phyloP scores from a whole-genome alignment of 305 asterid genomes.

The Plantago coronopus region DNA sequence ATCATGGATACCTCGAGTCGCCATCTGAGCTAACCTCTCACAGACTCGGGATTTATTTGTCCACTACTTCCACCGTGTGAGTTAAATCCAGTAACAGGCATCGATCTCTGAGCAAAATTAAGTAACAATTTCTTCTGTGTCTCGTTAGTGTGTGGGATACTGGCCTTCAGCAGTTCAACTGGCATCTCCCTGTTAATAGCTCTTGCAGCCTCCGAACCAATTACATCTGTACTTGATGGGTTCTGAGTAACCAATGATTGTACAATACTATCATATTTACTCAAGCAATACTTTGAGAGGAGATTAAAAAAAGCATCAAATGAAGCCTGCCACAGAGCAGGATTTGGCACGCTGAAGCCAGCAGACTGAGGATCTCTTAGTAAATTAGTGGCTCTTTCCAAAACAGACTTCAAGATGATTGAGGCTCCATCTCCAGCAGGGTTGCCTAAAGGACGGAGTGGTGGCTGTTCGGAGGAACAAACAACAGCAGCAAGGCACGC shows the following conservation, averaged over 20 bases:
- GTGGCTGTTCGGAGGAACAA: slow-evolving; percentile 91
- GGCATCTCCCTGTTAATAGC: slow-evolving; percentile 92
- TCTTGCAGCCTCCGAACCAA: slow-evolving; percentile 57
- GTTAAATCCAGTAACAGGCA: slow-evolving; percentile 52
- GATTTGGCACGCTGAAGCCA: slow-evolving; percentile 59
- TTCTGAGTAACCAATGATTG: slow-evolving; percentile 55
- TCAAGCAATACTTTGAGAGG: slow-evolving; percentile 67
- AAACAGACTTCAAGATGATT: slow-evolving; percentile 63
- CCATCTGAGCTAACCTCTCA: slow-evolving; percentile 33
- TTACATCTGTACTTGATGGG: slow-evolving; percentile 30
- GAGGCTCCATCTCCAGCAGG: slow-evolving; percentile 95
- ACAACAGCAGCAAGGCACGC: slow-evolving; percentile 96
- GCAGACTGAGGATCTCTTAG: slow-evolving; percentile 51
- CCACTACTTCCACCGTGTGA: slow-evolving; percentile 46
- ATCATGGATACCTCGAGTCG: slow-evolving; percentile 24
- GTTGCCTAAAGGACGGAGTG: slow-evolving; percentile 85
- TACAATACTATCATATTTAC: slow-evolving; percentile 66
- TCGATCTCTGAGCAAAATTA: slow-evolving; percentile 72
- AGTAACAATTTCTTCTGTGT: slow-evolving; percentile 70
- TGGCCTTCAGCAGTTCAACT: slow-evolving; percentile 78
- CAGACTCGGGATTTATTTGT: slow-evolving; percentile 50
- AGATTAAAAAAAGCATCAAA: slow-evolving; percentile 82
- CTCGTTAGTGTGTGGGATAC: slow-evolving; percentile 88
- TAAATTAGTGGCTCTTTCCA: slow-evolving; percentile 71
- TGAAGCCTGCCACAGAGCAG: slow-evolving; percentile 90